Evolutionary conservation across 176 grass and related monocot species (phyloP).

Genomic region (Zoysia pacifica): DNA sequence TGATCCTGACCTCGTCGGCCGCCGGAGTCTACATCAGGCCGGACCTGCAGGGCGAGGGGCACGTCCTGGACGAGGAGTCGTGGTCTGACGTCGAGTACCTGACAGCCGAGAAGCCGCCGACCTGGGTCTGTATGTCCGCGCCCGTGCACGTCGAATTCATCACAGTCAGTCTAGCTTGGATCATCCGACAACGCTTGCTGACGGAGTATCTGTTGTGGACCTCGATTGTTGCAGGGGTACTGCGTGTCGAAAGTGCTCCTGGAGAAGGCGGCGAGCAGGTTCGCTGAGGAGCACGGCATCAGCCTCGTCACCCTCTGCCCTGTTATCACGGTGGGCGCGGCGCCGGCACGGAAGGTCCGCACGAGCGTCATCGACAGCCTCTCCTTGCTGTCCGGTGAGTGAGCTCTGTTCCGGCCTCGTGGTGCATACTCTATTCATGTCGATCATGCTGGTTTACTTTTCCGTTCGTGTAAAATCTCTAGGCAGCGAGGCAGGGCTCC

Average conservation of each 20-base stretch:
- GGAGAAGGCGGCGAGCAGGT: slow-evolving; percentile 59
- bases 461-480: not conserved
- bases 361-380: slow-evolving; percentile 31
- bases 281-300: slow-evolving; percentile 51
- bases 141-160: too few species aligned
- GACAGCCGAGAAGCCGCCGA: not conserved
- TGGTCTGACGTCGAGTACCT: slow-evolving; percentile 73
- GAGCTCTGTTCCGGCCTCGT: too few species aligned
- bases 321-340: slow-evolving; percentile 31
- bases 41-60: slow-evolving; percentile 32
- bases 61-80: slow-evolving; percentile 59
- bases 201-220: too few species aligned
- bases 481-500: slow-evolving; percentile 38
- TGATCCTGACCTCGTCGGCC: slow-evolving; percentile 64
- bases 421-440: too few species aligned
- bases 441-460: too few species aligned
- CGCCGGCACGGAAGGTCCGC: not conserved
- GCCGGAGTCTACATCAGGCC: slow-evolving; percentile 36
- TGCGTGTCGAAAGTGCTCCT: slow-evolving; percentile 47
- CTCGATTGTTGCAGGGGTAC: slow-evolving; percentile 37
- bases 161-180: too few species aligned
- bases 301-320: slow-evolving; percentile 54
- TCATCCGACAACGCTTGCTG: too few species aligned
- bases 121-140: slow-evolving; percentile 34
- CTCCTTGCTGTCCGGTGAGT: slow-evolving; percentile 52